Percentiles rank a stretch among this genome's conserved stretches.
These are phyloP conservation scores for Hysterangium stoloniferum DNA, from an alignment of 768 basidiomycete species.

Conservation along the genomic window DNA sequence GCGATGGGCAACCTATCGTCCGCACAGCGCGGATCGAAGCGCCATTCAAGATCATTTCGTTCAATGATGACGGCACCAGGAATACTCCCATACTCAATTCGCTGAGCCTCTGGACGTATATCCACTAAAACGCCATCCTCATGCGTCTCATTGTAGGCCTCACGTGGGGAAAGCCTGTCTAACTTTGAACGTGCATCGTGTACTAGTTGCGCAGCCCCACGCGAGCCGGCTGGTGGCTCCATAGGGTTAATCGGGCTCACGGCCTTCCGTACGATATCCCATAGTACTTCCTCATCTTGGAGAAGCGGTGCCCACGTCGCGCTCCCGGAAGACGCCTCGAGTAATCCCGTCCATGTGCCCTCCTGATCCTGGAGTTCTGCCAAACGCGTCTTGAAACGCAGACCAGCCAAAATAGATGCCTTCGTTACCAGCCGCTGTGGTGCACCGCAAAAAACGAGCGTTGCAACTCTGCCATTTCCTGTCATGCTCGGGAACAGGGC, in stretches of 20 bases:
- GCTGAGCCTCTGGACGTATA: constrained; percentile 59
- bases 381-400: constrained; percentile 47
- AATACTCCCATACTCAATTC: constrained; percentile 50
- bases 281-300: constrained; percentile 60
- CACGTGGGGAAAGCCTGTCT: constrained; percentile 50
- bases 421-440: constrained; percentile 52
- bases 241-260: constrained; percentile 29
- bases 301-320: constrained; percentile 41
- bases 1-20: constrained; percentile 54
- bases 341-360: constrained; percentile 34
- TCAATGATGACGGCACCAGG: constrained; percentile 66
- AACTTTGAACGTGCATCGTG: constrained; percentile 52
- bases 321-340: constrained; percentile 23
- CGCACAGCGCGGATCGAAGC: constrained; percentile 59
- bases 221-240: constrained; percentile 56
- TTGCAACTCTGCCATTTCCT: constrained; percentile 16
- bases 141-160: constrained; percentile 52
- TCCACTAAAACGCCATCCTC: constrained; percentile 57
- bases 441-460: constrained; percentile 53
- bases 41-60: constrained; percentile 73
- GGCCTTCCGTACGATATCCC: constrained; percentile 61
- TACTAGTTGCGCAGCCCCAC: constrained; percentile 50
- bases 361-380: constrained; percentile 10
- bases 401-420: constrained; percentile 52
- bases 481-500: constrained; percentile 20